phyloP scores from a whole-genome alignment of 176 grass and related monocot species.

The Rhynchospora breviuscula region DNA sequence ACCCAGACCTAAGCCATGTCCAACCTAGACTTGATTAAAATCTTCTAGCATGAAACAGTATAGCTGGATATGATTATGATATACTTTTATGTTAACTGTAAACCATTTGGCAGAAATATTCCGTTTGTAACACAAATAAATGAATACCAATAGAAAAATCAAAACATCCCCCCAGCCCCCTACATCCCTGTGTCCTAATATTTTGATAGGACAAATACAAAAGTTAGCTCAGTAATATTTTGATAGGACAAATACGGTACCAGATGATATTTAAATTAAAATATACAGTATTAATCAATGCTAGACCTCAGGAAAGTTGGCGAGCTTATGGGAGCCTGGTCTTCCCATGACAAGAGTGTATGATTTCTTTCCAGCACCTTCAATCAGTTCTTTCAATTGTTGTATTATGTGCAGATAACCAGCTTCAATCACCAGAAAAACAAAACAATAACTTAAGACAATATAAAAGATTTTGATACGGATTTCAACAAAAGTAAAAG shows the following conservation, averaged over 20 bases:
- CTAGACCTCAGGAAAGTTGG: conserved; percentile 89
- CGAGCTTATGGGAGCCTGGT: conserved; percentile 85
- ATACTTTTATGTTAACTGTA: background rate
- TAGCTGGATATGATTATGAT: background rate
- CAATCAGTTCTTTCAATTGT: conserved; percentile 92
- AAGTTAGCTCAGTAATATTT: background rate
- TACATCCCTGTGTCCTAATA: background rate
- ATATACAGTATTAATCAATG: background rate
- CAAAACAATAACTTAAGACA: background rate
- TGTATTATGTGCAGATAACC: conserved; percentile 93
- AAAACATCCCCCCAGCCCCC: background rate
- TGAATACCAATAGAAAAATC: background rate
- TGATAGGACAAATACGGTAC: background rate
- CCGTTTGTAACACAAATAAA: background rate
- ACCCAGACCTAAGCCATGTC: background rate
- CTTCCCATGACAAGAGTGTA: conserved; percentile 92
- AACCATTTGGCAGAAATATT: background rate
- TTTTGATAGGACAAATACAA: background rate
- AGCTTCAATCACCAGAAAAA: conserved; percentile 43
- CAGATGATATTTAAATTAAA: background rate
- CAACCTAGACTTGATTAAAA: background rate
- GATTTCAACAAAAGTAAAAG: background rate
- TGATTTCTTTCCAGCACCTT: conserved; percentile 80
- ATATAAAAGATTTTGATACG: background rate
- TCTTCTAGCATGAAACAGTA: background rate